Base-by-base conservation (phyloP, 1,284 basidiomycete genomes). In the Rhizopogon parksii region DNA sequence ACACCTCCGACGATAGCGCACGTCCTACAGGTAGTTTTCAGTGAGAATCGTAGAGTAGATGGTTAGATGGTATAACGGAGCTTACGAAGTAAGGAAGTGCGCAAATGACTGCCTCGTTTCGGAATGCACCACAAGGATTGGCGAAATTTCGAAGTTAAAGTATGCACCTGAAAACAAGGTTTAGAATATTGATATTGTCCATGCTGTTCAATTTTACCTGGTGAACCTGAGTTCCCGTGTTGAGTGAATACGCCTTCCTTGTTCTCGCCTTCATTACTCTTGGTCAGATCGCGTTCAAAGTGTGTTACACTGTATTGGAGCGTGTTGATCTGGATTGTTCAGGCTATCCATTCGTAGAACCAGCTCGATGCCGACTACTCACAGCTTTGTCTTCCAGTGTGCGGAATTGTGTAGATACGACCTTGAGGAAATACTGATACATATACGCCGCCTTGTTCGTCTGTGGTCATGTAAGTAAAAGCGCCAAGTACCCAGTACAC, bases 141-240 rank as follows among this genome's bases (percentile, higher is more conserved):
- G 95, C n/a, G 92, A 95, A 64, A 99, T 98, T 67, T 99, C 96
- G 67, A 88, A 95, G 74, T 95, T 97, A 82, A 96, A 88, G 75
- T 93, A 96, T 15, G 87, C 85, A 39, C 90, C 85, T 79, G 39
- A 36, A 50, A 27, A 24, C 8, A 43, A 14, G 11, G 36, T 35
- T 35, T 50, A 35, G 5, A 43, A 24, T 7, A 36, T 8, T 2
- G 38, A 38, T 21, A 15, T 36, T 11, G 24, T 19, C 12, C n/a
- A 15, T 38, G 51, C 34, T 39, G 48, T 32, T 27, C 19, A 55
- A 43, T 57, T 25, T 30, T 45, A 75, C 88, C 88, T 50, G 91
- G 91, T 40, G 89, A 71, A 36, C 95, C 95, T 39, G 74, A 72
- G 52, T 82, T 78, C 49, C 88, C 87, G 65, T 98, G 95, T 51